These are phyloP conservation scores for Linderniella brevidens DNA, from an alignment of 257 asterid species.

Conservation along the genomic window DNA sequence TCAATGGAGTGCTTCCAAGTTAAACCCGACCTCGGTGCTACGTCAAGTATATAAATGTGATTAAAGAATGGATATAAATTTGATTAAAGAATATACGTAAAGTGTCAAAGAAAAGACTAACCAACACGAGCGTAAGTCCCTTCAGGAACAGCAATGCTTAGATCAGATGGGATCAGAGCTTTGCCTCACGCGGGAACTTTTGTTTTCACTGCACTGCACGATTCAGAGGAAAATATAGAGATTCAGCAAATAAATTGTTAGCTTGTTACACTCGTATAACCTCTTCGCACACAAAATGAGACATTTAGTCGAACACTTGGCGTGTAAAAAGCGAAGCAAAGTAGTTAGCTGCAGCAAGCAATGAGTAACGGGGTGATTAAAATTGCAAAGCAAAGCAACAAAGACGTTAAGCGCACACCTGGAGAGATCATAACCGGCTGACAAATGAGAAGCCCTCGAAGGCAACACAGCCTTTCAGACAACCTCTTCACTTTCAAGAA, in stretches of 20 bases:
- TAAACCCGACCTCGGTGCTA: constrained; percentile 73
- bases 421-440: constrained; percentile 56
- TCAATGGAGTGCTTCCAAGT: constrained; percentile 79
- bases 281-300: no score
- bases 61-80: neutral
- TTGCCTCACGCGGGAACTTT: constrained; percentile 72
- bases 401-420: constrained; percentile 15
- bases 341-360: neutral
- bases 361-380: neutral
- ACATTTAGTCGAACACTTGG: no score
- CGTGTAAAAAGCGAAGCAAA: neutral
- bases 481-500: constrained; percentile 34
- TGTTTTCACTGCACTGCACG: constrained; percentile 33
- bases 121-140: constrained; percentile 88
- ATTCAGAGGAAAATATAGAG: neutral
- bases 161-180: constrained; percentile 69
- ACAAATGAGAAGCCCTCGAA: constrained; percentile 30
- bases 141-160: constrained; percentile 58
- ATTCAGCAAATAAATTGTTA: neutral
- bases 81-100: neutral
- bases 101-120: no score
- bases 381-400: neutral
- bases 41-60: neutral
- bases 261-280: no score
- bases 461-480: constrained; percentile 43